Evolutionary conservation across 78 protist species (phyloP).

Genomic region (Carpediemonas membranifera): DNA sequence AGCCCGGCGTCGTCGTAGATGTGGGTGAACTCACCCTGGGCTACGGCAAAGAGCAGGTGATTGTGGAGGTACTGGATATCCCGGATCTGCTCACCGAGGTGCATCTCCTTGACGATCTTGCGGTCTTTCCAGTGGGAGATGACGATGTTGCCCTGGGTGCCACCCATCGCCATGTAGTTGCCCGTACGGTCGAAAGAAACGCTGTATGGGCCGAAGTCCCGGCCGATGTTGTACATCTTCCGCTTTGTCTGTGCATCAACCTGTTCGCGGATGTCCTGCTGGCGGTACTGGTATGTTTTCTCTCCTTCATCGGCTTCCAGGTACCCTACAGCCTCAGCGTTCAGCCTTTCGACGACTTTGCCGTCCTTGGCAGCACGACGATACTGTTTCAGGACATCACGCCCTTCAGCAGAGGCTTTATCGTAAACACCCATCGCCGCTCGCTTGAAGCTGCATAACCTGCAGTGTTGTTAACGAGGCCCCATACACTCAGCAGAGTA

Average conservation of each 20-base stretch:
- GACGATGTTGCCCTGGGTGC: conserved; percentile 77
- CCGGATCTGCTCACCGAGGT: conserved; percentile 51
- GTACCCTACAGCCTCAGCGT: conserved; percentile 2
- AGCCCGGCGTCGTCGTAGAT: conserved; percentile 75
- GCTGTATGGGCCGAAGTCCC: conserved; percentile 70
- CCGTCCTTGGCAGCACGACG: no score
- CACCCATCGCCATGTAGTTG: conserved; percentile 57
- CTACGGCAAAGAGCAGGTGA: conserved; percentile 78
- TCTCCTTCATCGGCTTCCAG: conserved; percentile 68
- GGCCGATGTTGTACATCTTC: conserved; percentile 34
- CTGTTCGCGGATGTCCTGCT: conserved; percentile 29
- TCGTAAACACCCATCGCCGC: no score
- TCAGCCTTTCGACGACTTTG: no score
- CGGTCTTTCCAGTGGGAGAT: conserved; percentile 58
- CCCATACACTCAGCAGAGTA: no score
- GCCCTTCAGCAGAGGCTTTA: no score
- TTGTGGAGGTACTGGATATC: conserved; percentile 56
- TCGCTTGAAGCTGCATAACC: no score
- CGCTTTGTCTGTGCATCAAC: conserved; percentile 49
- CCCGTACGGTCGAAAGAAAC: conserved; percentile 61
- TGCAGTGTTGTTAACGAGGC: no score
- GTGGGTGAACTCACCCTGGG: conserved; percentile 53
- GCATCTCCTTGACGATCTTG: conserved; percentile 51
- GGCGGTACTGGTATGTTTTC: conserved; percentile 55
- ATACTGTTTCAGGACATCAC: no score